Evolutionary conservation across 2,329 filamentous ascomycete species (phyloP).

Genomic region (Fusarium austroafricanum): DNA sequence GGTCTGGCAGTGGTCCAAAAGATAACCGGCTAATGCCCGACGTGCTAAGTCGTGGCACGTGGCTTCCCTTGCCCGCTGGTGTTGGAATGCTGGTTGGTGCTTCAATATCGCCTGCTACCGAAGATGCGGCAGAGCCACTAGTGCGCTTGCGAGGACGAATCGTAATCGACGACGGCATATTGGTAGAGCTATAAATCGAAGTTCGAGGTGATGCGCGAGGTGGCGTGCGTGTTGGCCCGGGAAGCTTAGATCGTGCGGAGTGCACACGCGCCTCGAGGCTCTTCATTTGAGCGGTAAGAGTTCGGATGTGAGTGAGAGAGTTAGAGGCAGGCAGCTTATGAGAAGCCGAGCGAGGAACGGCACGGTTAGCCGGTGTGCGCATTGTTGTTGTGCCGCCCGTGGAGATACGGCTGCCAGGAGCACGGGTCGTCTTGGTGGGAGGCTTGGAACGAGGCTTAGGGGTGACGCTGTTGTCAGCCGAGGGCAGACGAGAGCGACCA

Average conservation of each 20-base stretch:
- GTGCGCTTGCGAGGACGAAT: slow-evolving; percentile 78
- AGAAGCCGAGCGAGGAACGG: slow-evolving; percentile 63
- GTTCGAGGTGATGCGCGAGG: slow-evolving; percentile 81
- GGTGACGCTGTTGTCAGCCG: slow-evolving; percentile 64
- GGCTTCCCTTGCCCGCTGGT: slow-evolving; percentile 57
- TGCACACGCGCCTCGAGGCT: slow-evolving; percentile 94
- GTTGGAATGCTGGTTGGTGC: slow-evolving; percentile 57
- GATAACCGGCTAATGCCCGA: slow-evolving; percentile 73
- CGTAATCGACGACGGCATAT: slow-evolving; percentile 68
- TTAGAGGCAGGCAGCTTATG: slow-evolving; percentile 67
- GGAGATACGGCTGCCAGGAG: slow-evolving; percentile 58
- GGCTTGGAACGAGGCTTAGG: slow-evolving; percentile 68
- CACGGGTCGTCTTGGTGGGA: slow-evolving; percentile 49
- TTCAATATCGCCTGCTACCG: slow-evolving; percentile 61
- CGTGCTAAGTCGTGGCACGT: slow-evolving; percentile 69
- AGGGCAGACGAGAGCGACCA: slow-evolving; percentile 60
- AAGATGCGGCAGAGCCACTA: slow-evolving; percentile 66
- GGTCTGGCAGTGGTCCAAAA: slow-evolving; percentile 70
- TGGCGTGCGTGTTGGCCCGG: slow-evolving; percentile 81
- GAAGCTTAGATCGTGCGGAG: slow-evolving; percentile 89
- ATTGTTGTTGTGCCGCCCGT: slow-evolving; percentile 60
- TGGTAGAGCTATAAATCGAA: slow-evolving; percentile 53
- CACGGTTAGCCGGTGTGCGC: slow-evolving; percentile 59
- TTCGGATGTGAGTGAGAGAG: slow-evolving; percentile 92
- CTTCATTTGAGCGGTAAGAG: slow-evolving; percentile 96